Percentiles rank a stretch among this genome's conserved stretches.
These are phyloP conservation scores for Coleophoma cylindrospora DNA, from an alignment of 2,329 filamentous ascomycete genomes.

Conservation along the genomic window DNA sequence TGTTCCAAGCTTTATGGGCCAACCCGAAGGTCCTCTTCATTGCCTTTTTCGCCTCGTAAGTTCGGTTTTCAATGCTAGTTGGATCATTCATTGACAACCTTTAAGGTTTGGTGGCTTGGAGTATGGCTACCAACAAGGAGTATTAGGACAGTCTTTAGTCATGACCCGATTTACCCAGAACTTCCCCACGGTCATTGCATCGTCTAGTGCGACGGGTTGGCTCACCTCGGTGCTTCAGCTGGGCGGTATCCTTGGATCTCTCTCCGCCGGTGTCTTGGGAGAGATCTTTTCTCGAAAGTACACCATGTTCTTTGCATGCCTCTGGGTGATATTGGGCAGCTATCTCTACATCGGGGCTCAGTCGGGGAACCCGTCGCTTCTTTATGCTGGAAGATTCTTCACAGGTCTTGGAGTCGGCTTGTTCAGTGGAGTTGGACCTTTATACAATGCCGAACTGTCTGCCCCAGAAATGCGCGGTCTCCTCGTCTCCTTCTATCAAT, in stretches of 20 bases:
- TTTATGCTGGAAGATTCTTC: constrained; percentile 44
- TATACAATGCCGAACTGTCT: constrained; percentile 46
- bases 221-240: constrained; percentile 46
- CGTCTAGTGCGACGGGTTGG: constrained; percentile 43
- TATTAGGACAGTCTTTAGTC: constrained; percentile 47
- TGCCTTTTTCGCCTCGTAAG: constrained; percentile 35
- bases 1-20: neutral
- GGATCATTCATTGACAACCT: neutral
- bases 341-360: constrained; percentile 40
- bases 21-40: constrained; percentile 34
- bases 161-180: constrained; percentile 45
- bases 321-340: constrained; percentile 39
- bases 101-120: constrained; percentile 43
- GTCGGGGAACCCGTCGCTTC: constrained; percentile 30
- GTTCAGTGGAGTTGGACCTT: constrained; percentile 39
- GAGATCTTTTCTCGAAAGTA: constrained; percentile 46
- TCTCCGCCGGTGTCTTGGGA: constrained; percentile 40
- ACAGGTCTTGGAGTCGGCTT: constrained; percentile 44
- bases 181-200: constrained; percentile 41
- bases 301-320: constrained; percentile 44
- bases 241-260: constrained; percentile 42
- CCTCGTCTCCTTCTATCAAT: constrained; percentile 59
- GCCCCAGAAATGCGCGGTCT: constrained; percentile 60
- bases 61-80: constrained; percentile 1
- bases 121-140: constrained; percentile 50